Evolutionary conservation across 1,284 basidiomycete genomes (phyloP).

Genomic region (Austroboletus niveus): DNA sequence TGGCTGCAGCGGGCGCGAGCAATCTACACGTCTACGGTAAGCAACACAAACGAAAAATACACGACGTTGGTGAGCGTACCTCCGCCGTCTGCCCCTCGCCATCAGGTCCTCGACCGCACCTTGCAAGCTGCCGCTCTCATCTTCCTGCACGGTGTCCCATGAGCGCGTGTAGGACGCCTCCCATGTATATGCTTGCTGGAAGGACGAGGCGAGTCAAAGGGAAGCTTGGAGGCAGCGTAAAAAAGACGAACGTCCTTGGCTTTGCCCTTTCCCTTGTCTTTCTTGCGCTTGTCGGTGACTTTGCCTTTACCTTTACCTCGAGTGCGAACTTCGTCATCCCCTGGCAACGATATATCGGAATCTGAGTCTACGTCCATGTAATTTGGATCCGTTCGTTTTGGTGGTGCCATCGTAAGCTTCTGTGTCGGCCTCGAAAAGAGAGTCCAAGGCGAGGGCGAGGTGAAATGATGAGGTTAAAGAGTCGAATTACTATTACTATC

Average conservation of each 20-base stretch:
- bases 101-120: slow-evolving; percentile 87
- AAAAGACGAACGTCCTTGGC: slow-evolving; percentile 48
- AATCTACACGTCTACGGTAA: slow-evolving; percentile 42
- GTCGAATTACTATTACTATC: no score
- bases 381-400: slow-evolving; percentile 25
- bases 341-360: slow-evolving; percentile 37
- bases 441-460: background rate
- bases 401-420: slow-evolving; percentile 19
- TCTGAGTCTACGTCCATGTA: slow-evolving; percentile 43
- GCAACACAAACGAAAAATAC: background rate
- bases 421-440: background rate
- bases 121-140: slow-evolving; percentile 89
- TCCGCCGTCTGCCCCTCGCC: slow-evolving; percentile 79
- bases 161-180: slow-evolving; percentile 92
- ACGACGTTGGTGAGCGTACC: slow-evolving; percentile 46
- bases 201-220: background rate
- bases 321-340: slow-evolving; percentile 30
- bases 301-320: slow-evolving; percentile 48
- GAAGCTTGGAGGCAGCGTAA: background rate
- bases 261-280: slow-evolving; percentile 44
- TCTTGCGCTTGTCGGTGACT: slow-evolving; percentile 39
- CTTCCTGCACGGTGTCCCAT: slow-evolving; percentile 97
- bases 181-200: slow-evolving; percentile 86
- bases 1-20: slow-evolving; percentile 79
- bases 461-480: no score